Evolutionary conservation across 345 rosid species (phyloP).

Genomic region (Rhizophora mangle): DNA sequence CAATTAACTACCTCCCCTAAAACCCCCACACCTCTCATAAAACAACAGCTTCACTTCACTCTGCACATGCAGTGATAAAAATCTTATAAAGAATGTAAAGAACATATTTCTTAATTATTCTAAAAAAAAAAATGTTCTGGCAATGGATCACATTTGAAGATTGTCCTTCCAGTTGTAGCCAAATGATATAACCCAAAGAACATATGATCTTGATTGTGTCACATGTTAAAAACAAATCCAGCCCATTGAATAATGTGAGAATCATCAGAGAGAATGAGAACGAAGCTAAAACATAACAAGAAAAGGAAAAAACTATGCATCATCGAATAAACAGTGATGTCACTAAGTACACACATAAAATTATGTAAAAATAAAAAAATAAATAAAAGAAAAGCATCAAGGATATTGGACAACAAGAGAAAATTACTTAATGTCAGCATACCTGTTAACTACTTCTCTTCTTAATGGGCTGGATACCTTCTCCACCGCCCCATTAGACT

Average conservation of each 20-base stretch:
- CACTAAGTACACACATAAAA: not conserved
- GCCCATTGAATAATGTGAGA: not conserved
- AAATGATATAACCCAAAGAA: not conserved
- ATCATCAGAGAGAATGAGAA: not conserved
- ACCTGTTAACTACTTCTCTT: constrained; percentile 47
- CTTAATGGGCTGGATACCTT: constrained; percentile 41
- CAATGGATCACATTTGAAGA: too few relatives aligned
- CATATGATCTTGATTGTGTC: not conserved
- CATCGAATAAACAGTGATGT: not conserved
- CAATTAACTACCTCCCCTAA: too few relatives aligned
- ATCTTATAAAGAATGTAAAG: too few relatives aligned
- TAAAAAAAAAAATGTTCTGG: too few relatives aligned
- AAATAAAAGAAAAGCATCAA: not conserved
- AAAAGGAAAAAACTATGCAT: not conserved
- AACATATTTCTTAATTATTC: too few relatives aligned
- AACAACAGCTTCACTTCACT: too few relatives aligned
- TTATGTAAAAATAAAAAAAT: too few relatives aligned
- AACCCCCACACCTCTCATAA: too few relatives aligned
- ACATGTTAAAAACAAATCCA: not conserved
- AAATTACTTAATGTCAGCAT: constrained; percentile 5
- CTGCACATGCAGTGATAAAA: too few relatives aligned
- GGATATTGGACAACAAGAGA: too few relatives aligned
- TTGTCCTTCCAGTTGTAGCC: not conserved
- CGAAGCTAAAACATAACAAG: not conserved
- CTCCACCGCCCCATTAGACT: constrained; percentile 32